Evolutionary conservation across 495 filamentous ascomycete genomes (phyloP).

Genomic region (Barbatosphaeria neglecta): DNA sequence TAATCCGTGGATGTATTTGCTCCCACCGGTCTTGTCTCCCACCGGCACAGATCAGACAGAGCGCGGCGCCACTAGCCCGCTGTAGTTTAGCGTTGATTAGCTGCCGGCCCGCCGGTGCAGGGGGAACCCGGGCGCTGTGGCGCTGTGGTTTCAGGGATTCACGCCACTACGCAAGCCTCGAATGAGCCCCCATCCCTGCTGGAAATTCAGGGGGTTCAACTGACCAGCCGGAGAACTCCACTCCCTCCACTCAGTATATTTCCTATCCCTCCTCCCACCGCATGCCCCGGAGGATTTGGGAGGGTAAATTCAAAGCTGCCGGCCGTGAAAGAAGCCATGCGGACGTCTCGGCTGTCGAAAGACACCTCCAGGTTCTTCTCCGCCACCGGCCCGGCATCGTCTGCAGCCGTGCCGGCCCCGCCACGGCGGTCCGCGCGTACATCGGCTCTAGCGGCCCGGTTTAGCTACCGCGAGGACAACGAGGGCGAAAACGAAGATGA

Average conservation of each 20-base stretch:
- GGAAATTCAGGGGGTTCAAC: not conserved
- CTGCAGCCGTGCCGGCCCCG: conserved; percentile 10
- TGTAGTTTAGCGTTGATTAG: too few relatives aligned
- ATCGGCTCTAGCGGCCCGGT: conserved; percentile 26
- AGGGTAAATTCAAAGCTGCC: not conserved
- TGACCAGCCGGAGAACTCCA: too few relatives aligned
- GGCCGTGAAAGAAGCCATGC: conserved; percentile 31
- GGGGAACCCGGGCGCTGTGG: too few relatives aligned
- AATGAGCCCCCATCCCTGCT: not conserved
- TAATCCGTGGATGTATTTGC: too few relatives aligned
- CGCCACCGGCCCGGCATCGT: conserved; percentile 9
- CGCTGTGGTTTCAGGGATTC: too few relatives aligned
- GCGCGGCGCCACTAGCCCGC: not conserved
- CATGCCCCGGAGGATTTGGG: too few relatives aligned
- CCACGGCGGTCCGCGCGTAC: conserved; percentile 36
- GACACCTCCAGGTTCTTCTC: conserved; percentile 40
- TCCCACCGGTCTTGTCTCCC: too few relatives aligned
- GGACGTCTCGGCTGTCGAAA: conserved; percentile 46
- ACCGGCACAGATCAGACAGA: too few relatives aligned
- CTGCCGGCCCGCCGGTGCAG: not conserved
- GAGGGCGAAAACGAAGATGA: too few relatives aligned
- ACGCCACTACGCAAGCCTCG: too few relatives aligned
- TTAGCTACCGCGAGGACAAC: conserved; percentile 19
- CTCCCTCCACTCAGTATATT: too few relatives aligned
- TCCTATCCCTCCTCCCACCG: too few relatives aligned